Base-by-base conservation (phyloP, 345 rosid genomes). In the Cardiospermum halicacabum region DNA sequence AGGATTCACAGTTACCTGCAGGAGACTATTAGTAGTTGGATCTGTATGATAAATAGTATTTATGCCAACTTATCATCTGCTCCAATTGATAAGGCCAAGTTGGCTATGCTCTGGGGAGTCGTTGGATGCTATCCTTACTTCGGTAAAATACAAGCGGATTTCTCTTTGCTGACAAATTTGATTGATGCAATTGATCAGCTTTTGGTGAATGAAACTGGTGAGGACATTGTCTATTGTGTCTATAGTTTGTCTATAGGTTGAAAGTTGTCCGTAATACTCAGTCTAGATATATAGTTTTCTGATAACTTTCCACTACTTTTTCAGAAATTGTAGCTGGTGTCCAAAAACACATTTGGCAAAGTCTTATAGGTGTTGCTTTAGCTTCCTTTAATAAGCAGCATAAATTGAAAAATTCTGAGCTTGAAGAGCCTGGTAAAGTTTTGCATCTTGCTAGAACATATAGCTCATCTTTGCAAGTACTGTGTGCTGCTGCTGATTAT, bases 71-170 rank as follows among this genome's bases (percentile, higher is more conserved):
- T 55, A 27, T 66, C 74, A 40, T 73, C 74, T 70, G 53, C 76
- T 54, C 69, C 66, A 53, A 56, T 80, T 71, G 79, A 74, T 42
- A 62, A 69, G 63, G 53, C 73, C 30, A 67, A 76, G 58, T 70
- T 93, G 81, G 85, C 96, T 73, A 43, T 55, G 49, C 73, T 88
- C 25, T 88, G 97, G 96, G 95, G 88, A 80, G 74, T 68, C 28
- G 73, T 86, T 51, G 73, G 77, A 34, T 88, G 97, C 81, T 87
- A 74, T 81, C 91, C 94, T 42, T 65, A 71, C 61, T 40, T 78
- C 27, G 63, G 66, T 34, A 73, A 66, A 70, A 72, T 67, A 60
- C 80, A 66, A 62, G 82, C 66, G 63, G 72, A 57, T 64, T 67
- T 82, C 43, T 71, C 77, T 56, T 60, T 77, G 61, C 67, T 93